Conservation (phyloP, 306 rosid genomes). For the Delonix regia region DNA sequence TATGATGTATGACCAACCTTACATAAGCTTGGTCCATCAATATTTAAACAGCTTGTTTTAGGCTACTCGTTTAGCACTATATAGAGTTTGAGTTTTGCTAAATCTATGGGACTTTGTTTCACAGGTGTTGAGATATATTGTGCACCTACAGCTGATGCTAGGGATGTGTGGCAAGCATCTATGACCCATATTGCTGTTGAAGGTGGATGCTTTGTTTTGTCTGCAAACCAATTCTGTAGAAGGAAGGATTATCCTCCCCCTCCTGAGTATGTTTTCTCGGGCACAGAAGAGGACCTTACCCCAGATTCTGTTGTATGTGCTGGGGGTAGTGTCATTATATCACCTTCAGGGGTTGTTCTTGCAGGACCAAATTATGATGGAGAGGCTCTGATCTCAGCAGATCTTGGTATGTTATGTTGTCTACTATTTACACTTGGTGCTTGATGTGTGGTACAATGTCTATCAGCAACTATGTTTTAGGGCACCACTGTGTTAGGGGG, state of each 20-base stretch:
- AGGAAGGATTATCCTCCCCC: constrained; percentile 89
- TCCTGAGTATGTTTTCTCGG: constrained; percentile 79
- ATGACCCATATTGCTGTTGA: constrained; percentile 90
- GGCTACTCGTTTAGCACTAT: neutral
- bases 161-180: constrained; percentile 86
- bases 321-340: constrained; percentile 92
- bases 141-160: constrained; percentile 91
- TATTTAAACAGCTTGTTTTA: neutral
- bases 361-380: constrained; percentile 95
- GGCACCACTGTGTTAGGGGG: neutral
- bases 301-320: constrained; percentile 92
- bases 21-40: neutral
- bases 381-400: constrained; percentile 89
- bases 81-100: neutral
- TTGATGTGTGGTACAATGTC: neutral
- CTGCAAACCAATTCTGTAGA: constrained; percentile 90
- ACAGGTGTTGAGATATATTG: constrained; percentile 92
- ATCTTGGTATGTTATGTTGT: constrained; percentile 64
- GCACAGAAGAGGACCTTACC: constrained; percentile 65
- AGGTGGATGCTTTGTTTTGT: constrained; percentile 95
- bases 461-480: neutral
- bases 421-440: constrained; percentile 21
- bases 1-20: constrained; percentile 8
- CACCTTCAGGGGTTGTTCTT: constrained; percentile 83
- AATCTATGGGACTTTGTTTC: constrained; percentile 26